phyloP scores from a whole-genome alignment of 805 yeast species.

The Ogataea glucozyma region DNA sequence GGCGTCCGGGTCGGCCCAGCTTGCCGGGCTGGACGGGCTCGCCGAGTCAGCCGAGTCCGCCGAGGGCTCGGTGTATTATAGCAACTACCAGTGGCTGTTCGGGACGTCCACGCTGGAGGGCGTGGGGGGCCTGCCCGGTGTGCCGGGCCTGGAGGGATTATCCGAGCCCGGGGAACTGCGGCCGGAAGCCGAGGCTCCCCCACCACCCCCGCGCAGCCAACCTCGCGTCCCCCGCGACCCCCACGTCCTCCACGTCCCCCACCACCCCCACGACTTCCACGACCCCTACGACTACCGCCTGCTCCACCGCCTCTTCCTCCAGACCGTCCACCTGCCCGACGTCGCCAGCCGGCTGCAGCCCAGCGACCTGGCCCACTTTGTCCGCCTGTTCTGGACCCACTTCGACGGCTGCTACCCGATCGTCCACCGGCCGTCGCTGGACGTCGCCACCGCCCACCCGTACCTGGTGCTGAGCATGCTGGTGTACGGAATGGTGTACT shows the following conservation, averaged over 20 bases:
- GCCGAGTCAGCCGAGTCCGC: not conserved
- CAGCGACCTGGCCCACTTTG: conserved; percentile 19
- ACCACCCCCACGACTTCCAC: too few relatives aligned
- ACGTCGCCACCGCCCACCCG: conserved; percentile 11
- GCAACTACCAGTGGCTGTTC: conserved; percentile 16
- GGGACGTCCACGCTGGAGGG: too few relatives aligned
- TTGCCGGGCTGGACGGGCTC: too few relatives aligned
- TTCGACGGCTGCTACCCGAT: conserved; percentile 42
- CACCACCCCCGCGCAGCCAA: too few relatives aligned
- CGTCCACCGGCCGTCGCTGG: conserved; percentile 39
- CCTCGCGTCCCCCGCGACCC: too few relatives aligned
- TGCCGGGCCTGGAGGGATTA: too few relatives aligned
- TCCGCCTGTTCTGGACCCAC: conserved; percentile 37
- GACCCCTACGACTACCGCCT: not conserved
- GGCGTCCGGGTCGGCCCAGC: not conserved
- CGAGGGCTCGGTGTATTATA: not conserved
- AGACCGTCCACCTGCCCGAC: conserved; percentile 5
- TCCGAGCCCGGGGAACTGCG: too few relatives aligned
- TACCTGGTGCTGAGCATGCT: conserved; percentile 24
- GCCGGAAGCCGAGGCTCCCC: too few relatives aligned
- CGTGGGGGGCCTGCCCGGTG: too few relatives aligned
- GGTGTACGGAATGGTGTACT: conserved; percentile 27
- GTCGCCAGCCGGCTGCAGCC: conserved; percentile 7
- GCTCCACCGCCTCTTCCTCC: not conserved
- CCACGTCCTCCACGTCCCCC: too few relatives aligned